Percentiles rank a stretch among this genome's conserved stretches.
Conservation (phyloP, 371 early-diverging fungal species). For the Apophysomyces sp. region DNA sequence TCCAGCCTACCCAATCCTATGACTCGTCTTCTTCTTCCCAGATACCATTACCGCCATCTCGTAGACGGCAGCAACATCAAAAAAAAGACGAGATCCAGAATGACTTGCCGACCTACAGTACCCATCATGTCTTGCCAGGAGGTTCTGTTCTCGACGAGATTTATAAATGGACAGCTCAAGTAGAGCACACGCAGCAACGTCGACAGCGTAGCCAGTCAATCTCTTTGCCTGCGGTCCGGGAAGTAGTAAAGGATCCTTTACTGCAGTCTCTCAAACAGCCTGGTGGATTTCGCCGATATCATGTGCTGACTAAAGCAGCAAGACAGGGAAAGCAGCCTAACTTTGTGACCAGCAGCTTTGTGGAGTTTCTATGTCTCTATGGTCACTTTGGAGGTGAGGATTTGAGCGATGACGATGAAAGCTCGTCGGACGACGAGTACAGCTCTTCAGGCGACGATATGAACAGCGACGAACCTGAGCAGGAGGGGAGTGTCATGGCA, state of each 20-base stretch:
- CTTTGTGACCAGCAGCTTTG: conserved; percentile 84
- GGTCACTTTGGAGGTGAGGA: conserved; percentile 96
- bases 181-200: conserved; percentile 57
- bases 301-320: conserved; percentile 72
- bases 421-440: conserved; percentile 11
- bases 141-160: conserved; percentile 87
- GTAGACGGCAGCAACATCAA: conserved; percentile 18
- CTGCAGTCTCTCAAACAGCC: conserved; percentile 62
- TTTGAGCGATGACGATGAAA: conserved; percentile 77
- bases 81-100: conserved; percentile 21
- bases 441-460: conserved; percentile 20
- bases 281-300: conserved; percentile 89
- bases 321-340: conserved; percentile 67
- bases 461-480: conserved; percentile 3
- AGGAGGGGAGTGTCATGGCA: conserved; percentile 22
- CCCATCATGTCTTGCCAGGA: conserved; percentile 56
- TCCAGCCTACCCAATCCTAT: conserved; percentile 30
- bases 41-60: conserved; percentile 26
- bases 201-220: conserved; percentile 56
- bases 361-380: conserved; percentile 91
- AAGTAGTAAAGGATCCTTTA: conserved; percentile 34
- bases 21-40: conserved; percentile 25
- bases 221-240: conserved; percentile 47
- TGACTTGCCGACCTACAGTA: conserved; percentile 25
- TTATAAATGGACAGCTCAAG: conserved; percentile 89